These are phyloP conservation scores for Paecilomyces niveus DNA, from an alignment of 2,329 filamentous ascomycete genomes.

Conservation along the genomic window DNA sequence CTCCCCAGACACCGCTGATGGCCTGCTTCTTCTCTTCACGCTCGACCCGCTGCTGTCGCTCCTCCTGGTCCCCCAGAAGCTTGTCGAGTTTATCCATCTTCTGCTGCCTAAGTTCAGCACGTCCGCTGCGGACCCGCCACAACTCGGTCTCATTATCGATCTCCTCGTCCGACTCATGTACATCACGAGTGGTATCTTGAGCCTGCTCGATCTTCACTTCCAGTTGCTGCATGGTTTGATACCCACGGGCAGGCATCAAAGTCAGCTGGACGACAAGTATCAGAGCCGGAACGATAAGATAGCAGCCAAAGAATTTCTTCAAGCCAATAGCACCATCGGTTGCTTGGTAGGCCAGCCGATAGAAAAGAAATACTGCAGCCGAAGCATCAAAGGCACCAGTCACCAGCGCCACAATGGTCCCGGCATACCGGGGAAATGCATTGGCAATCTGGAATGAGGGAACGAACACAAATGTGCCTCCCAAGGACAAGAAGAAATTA, in stretches of 20 bases:
- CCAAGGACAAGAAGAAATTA: conserved; percentile 68
- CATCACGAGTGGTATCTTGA: conserved; percentile 24
- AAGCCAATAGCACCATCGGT: conserved; percentile 37
- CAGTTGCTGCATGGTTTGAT: conserved; percentile 73
- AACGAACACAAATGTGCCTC: conserved; percentile 74
- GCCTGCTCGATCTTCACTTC: conserved; percentile 58
- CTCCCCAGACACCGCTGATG: conserved; percentile 74
- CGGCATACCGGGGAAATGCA: conserved; percentile 67
- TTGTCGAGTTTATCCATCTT: conserved; percentile 62
- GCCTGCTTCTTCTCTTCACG: conserved; percentile 62
- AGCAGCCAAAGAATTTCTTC: conserved; percentile 62
- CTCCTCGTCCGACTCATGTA: conserved; percentile 45
- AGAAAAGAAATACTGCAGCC: conserved; percentile 69
- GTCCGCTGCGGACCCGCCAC: conserved; percentile 43
- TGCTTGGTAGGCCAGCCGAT: conserved; percentile 63
- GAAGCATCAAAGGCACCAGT: conserved; percentile 80
- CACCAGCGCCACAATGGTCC: conserved; percentile 67
- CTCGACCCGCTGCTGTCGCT: conserved; percentile 50
- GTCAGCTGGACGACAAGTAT: conserved; percentile 60
- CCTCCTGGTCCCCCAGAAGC: conserved; percentile 60
- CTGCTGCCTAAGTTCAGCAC: conserved; percentile 53
- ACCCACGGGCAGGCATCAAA: conserved; percentile 63
- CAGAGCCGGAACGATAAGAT: conserved; percentile 61
- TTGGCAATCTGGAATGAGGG: conserved; percentile 78
- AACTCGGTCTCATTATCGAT: conserved; percentile 45